These are phyloP conservation scores for Penicillium turbatum DNA, from an alignment of 495 filamentous ascomycete species.

Conservation along the genomic window DNA sequence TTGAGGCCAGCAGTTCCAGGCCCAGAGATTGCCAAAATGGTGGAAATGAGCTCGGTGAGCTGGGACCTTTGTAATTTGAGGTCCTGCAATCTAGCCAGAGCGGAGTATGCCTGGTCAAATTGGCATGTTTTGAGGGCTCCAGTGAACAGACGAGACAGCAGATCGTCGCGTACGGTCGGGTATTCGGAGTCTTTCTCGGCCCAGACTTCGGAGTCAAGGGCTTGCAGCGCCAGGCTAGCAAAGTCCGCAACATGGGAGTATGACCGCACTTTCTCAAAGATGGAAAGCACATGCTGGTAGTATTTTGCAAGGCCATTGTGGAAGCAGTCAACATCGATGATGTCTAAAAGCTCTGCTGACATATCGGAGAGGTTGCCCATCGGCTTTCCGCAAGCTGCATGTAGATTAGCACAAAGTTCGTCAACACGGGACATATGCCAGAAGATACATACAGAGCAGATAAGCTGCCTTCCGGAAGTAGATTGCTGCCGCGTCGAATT, in stretches of 20 bases:
- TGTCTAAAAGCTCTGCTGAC: conserved; percentile 60
- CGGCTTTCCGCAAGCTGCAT: conserved; percentile 40
- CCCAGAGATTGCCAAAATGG: conserved; percentile 64
- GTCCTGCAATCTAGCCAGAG: conserved; percentile 67
- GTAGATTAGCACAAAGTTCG: conserved; percentile 6
- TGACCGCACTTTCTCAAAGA: conserved; percentile 73
- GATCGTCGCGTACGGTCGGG: conserved; percentile 49
- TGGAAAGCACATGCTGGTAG: conserved; percentile 75
- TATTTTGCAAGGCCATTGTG: conserved; percentile 75
- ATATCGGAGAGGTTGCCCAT: conserved; percentile 46
- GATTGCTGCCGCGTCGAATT: conserved; percentile 65
- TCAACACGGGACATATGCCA: not conserved
- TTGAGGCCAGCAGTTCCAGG: conserved; percentile 45
- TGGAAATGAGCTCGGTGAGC: conserved; percentile 63
- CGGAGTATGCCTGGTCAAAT: conserved; percentile 78
- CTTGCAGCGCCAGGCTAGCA: conserved; percentile 71
- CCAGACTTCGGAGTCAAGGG: conserved; percentile 41
- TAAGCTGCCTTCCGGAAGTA: conserved; percentile 81
- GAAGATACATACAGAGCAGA: conserved; percentile 63
- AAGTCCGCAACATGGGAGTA: conserved; percentile 82
- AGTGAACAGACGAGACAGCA: conserved; percentile 78
- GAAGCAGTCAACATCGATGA: conserved; percentile 67
- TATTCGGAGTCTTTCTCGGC: conserved; percentile 42
- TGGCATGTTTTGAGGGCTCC: conserved; percentile 70
- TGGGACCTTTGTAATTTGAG: conserved; percentile 58